Percentiles rank a stretch among this genome's conserved stretches.
These are phyloP conservation scores for Fonsecaea erecta DNA, from an alignment of 2,329 filamentous ascomycete species.

Conservation along the genomic window DNA sequence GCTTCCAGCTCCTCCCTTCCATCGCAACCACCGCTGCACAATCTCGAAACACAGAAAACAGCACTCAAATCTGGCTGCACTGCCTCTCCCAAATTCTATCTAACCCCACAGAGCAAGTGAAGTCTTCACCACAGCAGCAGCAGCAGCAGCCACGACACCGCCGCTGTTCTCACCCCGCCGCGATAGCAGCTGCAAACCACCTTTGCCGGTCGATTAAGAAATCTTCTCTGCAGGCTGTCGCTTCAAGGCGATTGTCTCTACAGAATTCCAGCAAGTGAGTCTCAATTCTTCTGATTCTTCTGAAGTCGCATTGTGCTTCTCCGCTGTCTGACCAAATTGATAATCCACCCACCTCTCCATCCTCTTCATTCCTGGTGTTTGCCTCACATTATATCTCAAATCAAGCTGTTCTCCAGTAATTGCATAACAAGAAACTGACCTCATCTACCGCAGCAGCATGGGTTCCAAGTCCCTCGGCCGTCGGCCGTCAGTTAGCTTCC, in stretches of 20 bases:
- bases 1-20: constrained; percentile 26
- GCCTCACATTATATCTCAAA: not conserved
- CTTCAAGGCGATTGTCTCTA: not conserved
- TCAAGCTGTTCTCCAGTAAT: not conserved
- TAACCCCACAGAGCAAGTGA: constrained; percentile 1
- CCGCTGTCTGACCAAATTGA: not conserved
- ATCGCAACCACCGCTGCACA: constrained; percentile 12
- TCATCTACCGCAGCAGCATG: constrained; percentile 21
- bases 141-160: constrained; percentile 1
- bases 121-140: not conserved
- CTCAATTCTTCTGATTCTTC: not conserved
- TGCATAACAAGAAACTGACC: not conserved
- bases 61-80: constrained; percentile 21
- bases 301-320: not conserved
- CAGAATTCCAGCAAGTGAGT: constrained; percentile 6
- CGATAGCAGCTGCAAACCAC: constrained; percentile 8
- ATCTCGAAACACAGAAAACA: constrained; percentile 13
- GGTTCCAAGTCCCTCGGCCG: constrained; percentile 8
- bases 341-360: not conserved
- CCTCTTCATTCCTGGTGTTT: not conserved
- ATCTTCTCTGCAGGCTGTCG: not conserved
- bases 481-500: constrained; percentile 19
- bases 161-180: constrained; percentile 6
- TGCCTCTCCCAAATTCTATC: constrained; percentile 16
- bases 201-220: not conserved